These are phyloP conservation scores for Phytophthora boehmeriae DNA, from an alignment of 352 stramenopile species.

Conservation along the genomic window DNA sequence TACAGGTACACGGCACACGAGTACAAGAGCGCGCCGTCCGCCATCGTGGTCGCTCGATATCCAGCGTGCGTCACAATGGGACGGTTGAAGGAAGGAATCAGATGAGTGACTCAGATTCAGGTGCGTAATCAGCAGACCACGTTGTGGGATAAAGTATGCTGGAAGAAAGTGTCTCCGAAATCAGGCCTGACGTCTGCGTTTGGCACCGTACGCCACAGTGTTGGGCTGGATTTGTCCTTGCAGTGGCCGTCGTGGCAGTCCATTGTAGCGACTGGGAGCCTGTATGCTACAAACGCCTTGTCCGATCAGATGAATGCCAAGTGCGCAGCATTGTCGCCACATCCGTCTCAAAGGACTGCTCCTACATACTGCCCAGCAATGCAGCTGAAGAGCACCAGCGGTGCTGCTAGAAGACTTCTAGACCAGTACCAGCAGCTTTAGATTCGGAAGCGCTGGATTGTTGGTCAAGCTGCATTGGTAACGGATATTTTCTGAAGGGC, in stretches of 20 bases:
- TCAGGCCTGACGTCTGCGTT: no score
- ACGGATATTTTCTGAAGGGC: neutral
- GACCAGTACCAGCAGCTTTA: neutral
- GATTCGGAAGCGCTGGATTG: neutral
- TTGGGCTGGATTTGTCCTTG: neutral
- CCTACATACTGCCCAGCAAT: neutral
- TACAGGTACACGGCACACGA: conserved; percentile 79
- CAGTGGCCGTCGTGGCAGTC: no score
- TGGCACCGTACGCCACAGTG: no score
- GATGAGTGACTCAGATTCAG: neutral
- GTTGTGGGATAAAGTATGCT: neutral
- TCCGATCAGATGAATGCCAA: conserved; percentile 1
- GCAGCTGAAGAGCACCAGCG: neutral
- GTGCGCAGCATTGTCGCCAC: conserved; percentile 14
- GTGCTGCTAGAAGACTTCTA: neutral
- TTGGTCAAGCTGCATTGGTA: neutral
- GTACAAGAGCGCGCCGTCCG: conserved; percentile 65
- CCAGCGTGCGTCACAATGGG: conserved; percentile 1
- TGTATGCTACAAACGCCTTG: neutral
- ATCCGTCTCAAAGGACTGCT: conserved; percentile 14
- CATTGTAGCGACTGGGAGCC: no score
- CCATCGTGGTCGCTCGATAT: conserved; percentile 29
- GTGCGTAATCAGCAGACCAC: conserved; percentile 7
- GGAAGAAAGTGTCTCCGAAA: no score
- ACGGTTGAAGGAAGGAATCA: conserved; percentile 17